Conservation (phyloP, 176 grass and related monocot genomes). For the Zea mays region DNA sequence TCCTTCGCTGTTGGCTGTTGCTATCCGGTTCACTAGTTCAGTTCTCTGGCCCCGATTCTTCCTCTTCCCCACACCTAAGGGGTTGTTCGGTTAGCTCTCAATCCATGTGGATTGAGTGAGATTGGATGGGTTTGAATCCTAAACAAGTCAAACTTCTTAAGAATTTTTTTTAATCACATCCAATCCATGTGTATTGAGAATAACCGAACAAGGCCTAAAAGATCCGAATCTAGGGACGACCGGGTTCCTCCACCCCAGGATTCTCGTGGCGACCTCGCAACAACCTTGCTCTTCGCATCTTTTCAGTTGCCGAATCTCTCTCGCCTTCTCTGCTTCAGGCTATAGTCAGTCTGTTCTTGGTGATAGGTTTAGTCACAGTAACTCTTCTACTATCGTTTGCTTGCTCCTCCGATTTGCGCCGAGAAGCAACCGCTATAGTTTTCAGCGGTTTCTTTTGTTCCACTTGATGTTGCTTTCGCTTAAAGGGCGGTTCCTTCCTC, state of each 20-base stretch:
- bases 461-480: constrained; percentile 32
- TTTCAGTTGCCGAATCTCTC: not conserved
- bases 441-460: constrained; percentile 20
- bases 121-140: too few species aligned
- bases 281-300: constrained; percentile 5
- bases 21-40: too few species aligned
- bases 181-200: too few species aligned
- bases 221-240: constrained; percentile 31
- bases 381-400: constrained; percentile 11
- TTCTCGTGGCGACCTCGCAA: constrained; percentile 21
- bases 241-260: constrained; percentile 1
- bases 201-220: too few species aligned
- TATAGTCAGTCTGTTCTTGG: constrained; percentile 1
- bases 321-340: not conserved
- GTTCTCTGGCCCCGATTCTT: constrained; percentile 25
- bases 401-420: not conserved
- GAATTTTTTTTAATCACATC: too few species aligned
- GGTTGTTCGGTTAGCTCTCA: too few species aligned
- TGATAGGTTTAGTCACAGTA: constrained; percentile 24
- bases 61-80: not conserved
- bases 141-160: too few species aligned
- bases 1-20: too few species aligned
- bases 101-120: too few species aligned
- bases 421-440: not conserved
- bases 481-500: constrained; percentile 19